Base-by-base conservation (phyloP, 169 alveolate species). In the Eimeria acervulina region DNA sequence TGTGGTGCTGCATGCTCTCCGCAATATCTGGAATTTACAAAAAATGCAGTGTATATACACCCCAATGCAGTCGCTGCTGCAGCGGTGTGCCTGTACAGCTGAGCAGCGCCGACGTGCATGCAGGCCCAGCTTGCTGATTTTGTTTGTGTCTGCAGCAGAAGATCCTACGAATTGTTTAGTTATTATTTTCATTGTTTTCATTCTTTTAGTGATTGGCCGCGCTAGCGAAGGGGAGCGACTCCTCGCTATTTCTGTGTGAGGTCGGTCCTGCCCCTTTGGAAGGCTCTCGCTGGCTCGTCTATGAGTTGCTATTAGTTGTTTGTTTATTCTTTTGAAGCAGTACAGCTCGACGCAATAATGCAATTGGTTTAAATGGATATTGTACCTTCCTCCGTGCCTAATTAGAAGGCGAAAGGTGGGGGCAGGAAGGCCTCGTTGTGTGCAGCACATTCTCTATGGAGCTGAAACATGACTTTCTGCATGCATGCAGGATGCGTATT, bases 21-120 rank as follows among this genome's bases (percentile, higher is more conserved):
- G 26, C 21, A 38, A n/a, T 52, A 47, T 23, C 59, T 1, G 17
- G 61, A 4, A 15, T 36, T 40, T 80, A 26, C 13, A 12, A 8
- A 19, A 12, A 28, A 42, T 38, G 89, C 40, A 42, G 89, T 42
- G 68, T 26, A 4, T 42, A 8, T 47, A 44, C 40, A 40, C 33
- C 89, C 42, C n/a, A 47, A 47, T 8, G 44, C 72, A 47, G 70
- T 52, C 0, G 89, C 90, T 44, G 90, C 90, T 44, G 66, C 90
- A 51, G 66, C 44, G 15, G 47, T 26, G 26, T 44, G 6, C 40
- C 28, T 47, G 47, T 31, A 2, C 51, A 15, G 70, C 72, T 76
- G 51, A 42, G 70, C 90, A 42, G 42, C 47, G 90, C 90, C 90
- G 90, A 51, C 90, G 72, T 28, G 70, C 90, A 81, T 81, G 90